Evolutionary conservation across 805 yeast genomes (phyloP).

Genomic region (Candida michaelii): DNA sequence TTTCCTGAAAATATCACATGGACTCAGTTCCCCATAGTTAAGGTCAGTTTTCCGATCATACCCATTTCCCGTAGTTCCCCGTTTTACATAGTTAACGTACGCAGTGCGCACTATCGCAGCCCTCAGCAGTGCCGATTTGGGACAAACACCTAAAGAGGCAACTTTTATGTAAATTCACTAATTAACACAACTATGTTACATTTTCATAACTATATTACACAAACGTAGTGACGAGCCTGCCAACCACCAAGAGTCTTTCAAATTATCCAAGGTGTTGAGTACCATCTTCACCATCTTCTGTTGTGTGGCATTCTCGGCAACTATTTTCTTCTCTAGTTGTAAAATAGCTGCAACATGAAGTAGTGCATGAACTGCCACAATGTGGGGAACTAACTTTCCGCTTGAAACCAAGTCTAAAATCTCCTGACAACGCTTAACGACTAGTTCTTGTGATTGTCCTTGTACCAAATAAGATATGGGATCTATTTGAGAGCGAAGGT

Average conservation of each 20-base stretch:
- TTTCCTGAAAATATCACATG: too few relatives aligned
- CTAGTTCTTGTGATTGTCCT: background rate
- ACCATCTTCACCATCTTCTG: background rate
- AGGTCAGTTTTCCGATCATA: too few relatives aligned
- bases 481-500: slow-evolving; percentile 26
- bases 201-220: slow-evolving; percentile 5
- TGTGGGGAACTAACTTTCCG: slow-evolving; percentile 21
- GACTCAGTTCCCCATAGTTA: too few relatives aligned
- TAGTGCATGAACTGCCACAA: slow-evolving; percentile 23
- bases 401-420: slow-evolving; percentile 10
- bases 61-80: too few relatives aligned
- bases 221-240: slow-evolving; percentile 23
- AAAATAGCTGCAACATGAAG: slow-evolving; percentile 25
- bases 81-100: too few relatives aligned
- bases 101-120: too few relatives aligned
- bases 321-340: slow-evolving; percentile 18
- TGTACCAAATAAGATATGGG: slow-evolving; percentile 22
- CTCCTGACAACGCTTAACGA: slow-evolving; percentile 5
- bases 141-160: too few relatives aligned
- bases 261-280: slow-evolving; percentile 4
- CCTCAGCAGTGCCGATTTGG: too few relatives aligned
- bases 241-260: slow-evolving; percentile 25
- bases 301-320: slow-evolving; percentile 17
- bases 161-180: too few relatives aligned
- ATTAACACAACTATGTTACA: too few relatives aligned